phyloP scores from a whole-genome alignment of 192 early-diverging fungal species.

The Umbelopsis sp. region DNA sequence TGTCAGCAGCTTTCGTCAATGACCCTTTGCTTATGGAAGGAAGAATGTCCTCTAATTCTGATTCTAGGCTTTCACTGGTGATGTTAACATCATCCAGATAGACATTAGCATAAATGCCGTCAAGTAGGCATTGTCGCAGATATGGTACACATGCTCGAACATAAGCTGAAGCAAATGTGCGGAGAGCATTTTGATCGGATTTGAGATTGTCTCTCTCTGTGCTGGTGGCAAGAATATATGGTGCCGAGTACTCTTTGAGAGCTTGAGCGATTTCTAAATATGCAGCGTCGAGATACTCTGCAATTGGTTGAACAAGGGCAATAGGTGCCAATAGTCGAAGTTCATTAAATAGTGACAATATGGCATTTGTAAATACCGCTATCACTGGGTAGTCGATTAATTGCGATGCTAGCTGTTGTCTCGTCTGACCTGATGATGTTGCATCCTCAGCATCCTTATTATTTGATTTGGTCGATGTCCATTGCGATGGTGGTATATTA shows the following conservation, averaged over 20 bases:
- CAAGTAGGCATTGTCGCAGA: constrained; percentile 28
- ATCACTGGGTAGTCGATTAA: constrained; percentile 68
- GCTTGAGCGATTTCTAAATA: constrained; percentile 28
- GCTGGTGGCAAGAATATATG: neutral
- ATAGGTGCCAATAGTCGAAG: constrained; percentile 61
- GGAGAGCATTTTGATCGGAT: constrained; percentile 21
- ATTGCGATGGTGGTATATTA: constrained; percentile 41
- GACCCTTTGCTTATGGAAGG: neutral
- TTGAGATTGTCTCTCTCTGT: constrained; percentile 11
- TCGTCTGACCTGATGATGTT: neutral
- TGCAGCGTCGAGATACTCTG: constrained; percentile 23
- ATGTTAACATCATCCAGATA: constrained; percentile 2
- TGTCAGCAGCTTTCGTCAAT: neutral
- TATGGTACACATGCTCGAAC: constrained; percentile 36
- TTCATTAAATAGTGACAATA: constrained; percentile 64
- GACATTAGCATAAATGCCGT: constrained; percentile 34
- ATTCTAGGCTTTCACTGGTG: neutral
- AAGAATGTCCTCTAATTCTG: neutral
- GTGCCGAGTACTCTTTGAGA: constrained; percentile 26
- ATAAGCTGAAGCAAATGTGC: constrained; percentile 34
- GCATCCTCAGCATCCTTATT: constrained; percentile 3
- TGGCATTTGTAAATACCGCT: constrained; percentile 67
- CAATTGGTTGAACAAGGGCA: constrained; percentile 33
- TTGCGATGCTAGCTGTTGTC: constrained; percentile 48
- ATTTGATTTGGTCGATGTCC: constrained; percentile 45